These are phyloP conservation scores for Eucalyptus guilfoylei DNA, from an alignment of 345 rosid genomes.

Conservation along the genomic window DNA sequence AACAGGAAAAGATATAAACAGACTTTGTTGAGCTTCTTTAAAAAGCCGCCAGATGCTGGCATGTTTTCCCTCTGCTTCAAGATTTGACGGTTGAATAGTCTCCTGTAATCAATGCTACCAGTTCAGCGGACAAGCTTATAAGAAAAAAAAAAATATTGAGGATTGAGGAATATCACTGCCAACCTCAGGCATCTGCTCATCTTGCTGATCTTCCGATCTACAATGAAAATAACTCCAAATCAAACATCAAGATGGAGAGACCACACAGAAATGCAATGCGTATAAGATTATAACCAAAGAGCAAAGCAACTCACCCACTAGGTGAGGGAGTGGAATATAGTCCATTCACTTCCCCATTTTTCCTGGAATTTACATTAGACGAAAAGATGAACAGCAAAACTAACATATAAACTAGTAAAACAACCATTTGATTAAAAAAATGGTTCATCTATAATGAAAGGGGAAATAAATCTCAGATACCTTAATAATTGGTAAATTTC, in stretches of 20 bases:
- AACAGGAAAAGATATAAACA: background rate
- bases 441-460: background rate
- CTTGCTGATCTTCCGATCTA: slow-evolving; percentile 28
- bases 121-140: background rate
- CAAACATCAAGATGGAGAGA: background rate
- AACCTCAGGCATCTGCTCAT: slow-evolving; percentile 32
- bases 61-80: slow-evolving; percentile 15
- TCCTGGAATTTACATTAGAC: slow-evolving; percentile 8
- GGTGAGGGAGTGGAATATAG: slow-evolving; percentile 2
- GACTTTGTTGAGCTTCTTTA: slow-evolving; percentile 74
- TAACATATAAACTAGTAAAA: background rate
- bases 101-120: slow-evolving; percentile 7
- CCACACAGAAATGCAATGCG: background rate
- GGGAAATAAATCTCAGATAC: background rate
- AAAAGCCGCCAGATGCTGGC: slow-evolving; percentile 54
- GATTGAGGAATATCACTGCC: background rate
- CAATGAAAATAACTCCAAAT: background rate
- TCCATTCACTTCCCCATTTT: slow-evolving; percentile 22
- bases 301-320: slow-evolving; percentile 13
- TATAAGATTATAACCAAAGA: background rate
- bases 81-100: slow-evolving; percentile 7
- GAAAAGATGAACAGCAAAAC: background rate
- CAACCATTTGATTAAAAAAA: background rate
- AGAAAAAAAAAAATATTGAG: background rate
- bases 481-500: background rate